Conservation (phyloP, 768 basidiomycete species). For the Kwoniella mangroviensis region DNA sequence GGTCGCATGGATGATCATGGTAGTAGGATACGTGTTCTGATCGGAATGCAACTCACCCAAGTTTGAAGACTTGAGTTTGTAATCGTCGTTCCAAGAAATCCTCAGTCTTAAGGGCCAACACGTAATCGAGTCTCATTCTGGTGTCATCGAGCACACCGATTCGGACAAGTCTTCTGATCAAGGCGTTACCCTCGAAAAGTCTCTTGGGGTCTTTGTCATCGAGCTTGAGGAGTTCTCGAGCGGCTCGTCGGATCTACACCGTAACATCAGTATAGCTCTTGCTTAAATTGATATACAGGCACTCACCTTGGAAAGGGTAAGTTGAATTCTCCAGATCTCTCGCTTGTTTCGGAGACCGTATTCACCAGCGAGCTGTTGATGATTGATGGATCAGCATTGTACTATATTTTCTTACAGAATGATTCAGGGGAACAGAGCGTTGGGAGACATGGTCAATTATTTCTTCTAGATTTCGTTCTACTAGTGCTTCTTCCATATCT, state of each 20-base stretch:
- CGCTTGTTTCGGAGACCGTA: slow-evolving; percentile 99
- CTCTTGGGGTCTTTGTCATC: slow-evolving; percentile 99
- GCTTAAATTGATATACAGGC: background rate
- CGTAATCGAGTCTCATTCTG: slow-evolving; percentile 99
- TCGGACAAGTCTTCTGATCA: slow-evolving; percentile 76
- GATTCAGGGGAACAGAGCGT: background rate
- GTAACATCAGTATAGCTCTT: background rate
- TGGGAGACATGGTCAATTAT: background rate
- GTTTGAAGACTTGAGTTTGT: slow-evolving; percentile 99
- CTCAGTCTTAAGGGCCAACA: slow-evolving; percentile 97
- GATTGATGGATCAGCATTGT: slow-evolving; percentile 9
- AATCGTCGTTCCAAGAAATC: slow-evolving; percentile 99
- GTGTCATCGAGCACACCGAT: slow-evolving; percentile 99
- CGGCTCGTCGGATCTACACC: slow-evolving; percentile 89
- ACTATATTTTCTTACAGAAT: background rate
- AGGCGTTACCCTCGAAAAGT: slow-evolving; percentile 84
- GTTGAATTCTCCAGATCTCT: slow-evolving; percentile 99
- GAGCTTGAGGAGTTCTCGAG: slow-evolving; percentile 99
- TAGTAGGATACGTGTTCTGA: too few species aligned
- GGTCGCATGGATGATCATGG: background rate
- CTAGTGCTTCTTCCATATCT: background rate
- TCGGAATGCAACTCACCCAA: slow-evolving; percentile 58
- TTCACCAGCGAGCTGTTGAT: slow-evolving; percentile 91
- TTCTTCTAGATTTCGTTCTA: background rate
- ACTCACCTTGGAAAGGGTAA: slow-evolving; percentile 82